Conservation (phyloP, 106 monocot genomes). For the Dendrobium catenatum region DNA sequence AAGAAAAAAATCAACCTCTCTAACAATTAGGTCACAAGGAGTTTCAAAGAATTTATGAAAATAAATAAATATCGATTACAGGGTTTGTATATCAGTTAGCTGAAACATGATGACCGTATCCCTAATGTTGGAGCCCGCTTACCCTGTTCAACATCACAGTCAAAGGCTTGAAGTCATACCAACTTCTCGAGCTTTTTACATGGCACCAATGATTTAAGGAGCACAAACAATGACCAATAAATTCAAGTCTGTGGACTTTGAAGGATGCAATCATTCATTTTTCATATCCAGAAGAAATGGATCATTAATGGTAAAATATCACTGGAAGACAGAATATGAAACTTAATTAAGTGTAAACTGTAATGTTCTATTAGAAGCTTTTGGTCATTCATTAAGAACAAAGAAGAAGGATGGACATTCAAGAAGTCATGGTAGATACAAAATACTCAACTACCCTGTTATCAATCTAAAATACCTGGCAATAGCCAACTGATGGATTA, state of each 20-base stretch:
- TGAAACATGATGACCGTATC: too few relatives aligned
- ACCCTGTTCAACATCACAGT: too few relatives aligned
- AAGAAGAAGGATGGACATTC: not conserved
- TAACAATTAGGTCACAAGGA: not conserved
- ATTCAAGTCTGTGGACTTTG: too few relatives aligned
- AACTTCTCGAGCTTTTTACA: too few relatives aligned
- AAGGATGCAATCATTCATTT: too few relatives aligned
- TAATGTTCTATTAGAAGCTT: not conserved
- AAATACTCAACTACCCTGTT: not conserved
- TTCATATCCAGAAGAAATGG: not conserved
- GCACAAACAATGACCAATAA: too few relatives aligned
- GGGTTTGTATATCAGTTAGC: too few relatives aligned
- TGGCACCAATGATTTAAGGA: too few relatives aligned
- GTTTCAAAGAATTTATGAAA: too few relatives aligned
- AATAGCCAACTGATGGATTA: slow-evolving; percentile 98
- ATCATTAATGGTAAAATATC: not conserved
- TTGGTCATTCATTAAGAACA: not conserved
- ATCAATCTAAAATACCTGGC: slow-evolving; percentile 53
- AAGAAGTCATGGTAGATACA: not conserved
- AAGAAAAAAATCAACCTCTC: slow-evolving; percentile 3
- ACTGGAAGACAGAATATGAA: not conserved
- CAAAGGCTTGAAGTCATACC: too few relatives aligned
- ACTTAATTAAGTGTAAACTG: not conserved
- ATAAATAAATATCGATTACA: too few relatives aligned
- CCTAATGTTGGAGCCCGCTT: too few relatives aligned